Conservation (phyloP, 2,329 filamentous ascomycete species). For the Chrysosporium keratinophilum region DNA sequence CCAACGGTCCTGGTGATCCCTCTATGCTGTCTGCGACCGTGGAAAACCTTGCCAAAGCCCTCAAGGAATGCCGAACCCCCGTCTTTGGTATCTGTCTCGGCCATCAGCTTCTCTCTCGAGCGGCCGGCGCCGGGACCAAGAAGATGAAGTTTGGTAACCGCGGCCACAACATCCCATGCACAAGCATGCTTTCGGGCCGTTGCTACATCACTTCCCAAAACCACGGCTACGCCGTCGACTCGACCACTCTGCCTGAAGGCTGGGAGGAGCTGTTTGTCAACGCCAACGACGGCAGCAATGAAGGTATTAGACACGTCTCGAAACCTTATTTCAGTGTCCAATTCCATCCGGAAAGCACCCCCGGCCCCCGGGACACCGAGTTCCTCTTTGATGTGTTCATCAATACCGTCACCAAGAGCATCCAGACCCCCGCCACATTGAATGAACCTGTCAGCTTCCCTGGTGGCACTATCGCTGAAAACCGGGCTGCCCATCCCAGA, state of each 20-base stretch:
- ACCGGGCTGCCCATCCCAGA: conserved; percentile 62
- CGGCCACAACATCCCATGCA: conserved; percentile 96
- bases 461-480: conserved; percentile 70
- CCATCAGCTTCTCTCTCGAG: conserved; percentile 82
- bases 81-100: conserved; percentile 95
- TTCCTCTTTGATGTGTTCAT: conserved; percentile 97
- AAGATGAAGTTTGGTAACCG: conserved; percentile 99
- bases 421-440: conserved; percentile 57
- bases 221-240: conserved; percentile 89
- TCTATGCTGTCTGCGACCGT: conserved; percentile 70
- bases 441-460: conserved; percentile 72
- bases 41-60: conserved; percentile 63
- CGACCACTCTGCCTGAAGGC: conserved; percentile 59
- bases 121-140: conserved; percentile 69
- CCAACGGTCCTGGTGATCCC: conserved; percentile 94
- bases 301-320: conserved; percentile 80
- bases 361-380: conserved; percentile 89
- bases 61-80: conserved; percentile 70
- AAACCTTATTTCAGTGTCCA: conserved; percentile 98
- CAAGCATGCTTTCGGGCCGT: conserved; percentile 85
- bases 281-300: conserved; percentile 95
- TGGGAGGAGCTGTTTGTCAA: conserved; percentile 97
- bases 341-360: conserved; percentile 95
- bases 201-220: conserved; percentile 99
- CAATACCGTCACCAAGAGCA: conserved; percentile 63